phyloP scores from a whole-genome alignment of 192 early-diverging fungal species.

The Backusella circina region DNA sequence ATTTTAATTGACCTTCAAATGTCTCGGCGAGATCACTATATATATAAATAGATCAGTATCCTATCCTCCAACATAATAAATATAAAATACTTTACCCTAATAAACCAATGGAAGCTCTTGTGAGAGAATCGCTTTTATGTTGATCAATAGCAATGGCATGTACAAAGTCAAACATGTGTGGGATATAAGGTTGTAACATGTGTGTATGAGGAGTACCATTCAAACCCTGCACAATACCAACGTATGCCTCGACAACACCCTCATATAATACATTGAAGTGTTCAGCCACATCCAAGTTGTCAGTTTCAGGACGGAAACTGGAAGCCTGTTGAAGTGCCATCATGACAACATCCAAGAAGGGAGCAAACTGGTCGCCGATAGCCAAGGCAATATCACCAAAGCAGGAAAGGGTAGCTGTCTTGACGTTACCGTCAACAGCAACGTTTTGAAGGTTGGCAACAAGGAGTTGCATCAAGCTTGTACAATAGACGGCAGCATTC shows the following conservation, averaged over 20 bases:
- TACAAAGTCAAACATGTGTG: conserved; percentile 80
- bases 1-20: conserved; percentile 72
- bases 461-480: conserved; percentile 81
- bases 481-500: conserved; percentile 74
- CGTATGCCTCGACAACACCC: conserved; percentile 91
- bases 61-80: background rate
- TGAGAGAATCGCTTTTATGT: conserved; percentile 63
- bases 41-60: background rate
- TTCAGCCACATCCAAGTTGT: conserved; percentile 80
- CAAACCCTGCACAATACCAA: conserved; percentile 94
- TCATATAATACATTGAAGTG: conserved; percentile 83
- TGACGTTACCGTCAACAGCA: conserved; percentile 78
- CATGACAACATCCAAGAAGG: conserved; percentile 82
- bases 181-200: conserved; percentile 57
- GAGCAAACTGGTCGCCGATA: conserved; percentile 81
- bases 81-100: conserved; percentile 56
- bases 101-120: conserved; percentile 80
- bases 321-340: conserved; percentile 82
- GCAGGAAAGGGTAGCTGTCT: conserved; percentile 90
- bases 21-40: conserved; percentile 88
- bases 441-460: conserved; percentile 73
- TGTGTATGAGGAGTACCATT: conserved; percentile 70
- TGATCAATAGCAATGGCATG: conserved; percentile 57
- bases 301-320: conserved; percentile 55
- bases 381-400: conserved; percentile 99